Conservation (phyloP, 1,284 basidiomycete genomes). For the Moesziomyces sp. region DNA sequence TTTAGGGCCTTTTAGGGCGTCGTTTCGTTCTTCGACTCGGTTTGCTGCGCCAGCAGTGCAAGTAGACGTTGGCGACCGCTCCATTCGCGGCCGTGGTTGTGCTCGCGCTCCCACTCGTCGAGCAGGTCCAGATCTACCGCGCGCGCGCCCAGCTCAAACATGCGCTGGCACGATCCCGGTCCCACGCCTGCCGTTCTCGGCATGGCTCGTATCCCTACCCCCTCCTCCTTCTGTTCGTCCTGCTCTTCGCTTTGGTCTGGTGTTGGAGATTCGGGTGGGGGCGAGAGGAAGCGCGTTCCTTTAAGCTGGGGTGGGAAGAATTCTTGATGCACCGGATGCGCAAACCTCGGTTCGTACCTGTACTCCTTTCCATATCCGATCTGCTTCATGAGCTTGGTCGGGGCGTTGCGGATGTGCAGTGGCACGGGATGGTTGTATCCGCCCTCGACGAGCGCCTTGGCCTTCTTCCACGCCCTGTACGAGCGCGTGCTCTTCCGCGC, state of each 20-base stretch:
- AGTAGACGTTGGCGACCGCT: conserved; percentile 69
- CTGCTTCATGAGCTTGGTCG: conserved; percentile 82
- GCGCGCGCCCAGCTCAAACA: conserved; percentile 55
- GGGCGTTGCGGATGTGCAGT: conserved; percentile 84
- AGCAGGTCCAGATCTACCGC: conserved; percentile 80
- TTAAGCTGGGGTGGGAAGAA: conserved; percentile 70
- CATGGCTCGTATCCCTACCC: conserved; percentile 14
- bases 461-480: conserved; percentile 63
- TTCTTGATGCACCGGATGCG: conserved; percentile 71
- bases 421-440: conserved; percentile 74
- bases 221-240: neutral
- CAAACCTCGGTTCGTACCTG: conserved; percentile 80
- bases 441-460: conserved; percentile 46
- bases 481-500: conserved; percentile 81
- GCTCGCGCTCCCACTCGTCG: conserved; percentile 77
- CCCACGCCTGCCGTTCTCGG: conserved; percentile 39
- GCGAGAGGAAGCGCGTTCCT: conserved; percentile 72
- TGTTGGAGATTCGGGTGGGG: conserved; percentile 70
- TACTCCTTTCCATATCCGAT: conserved; percentile 74
- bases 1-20: neutral
- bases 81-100: conserved; percentile 77
- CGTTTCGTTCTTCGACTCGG: neutral
- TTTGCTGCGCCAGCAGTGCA: conserved; percentile 5
- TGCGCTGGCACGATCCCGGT: conserved; percentile 59
- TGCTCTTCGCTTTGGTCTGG: neutral